Evolutionary conservation across 208 protist species (phyloP), one percentile per base, ranked within the genome.

Genomic region (Leishmania braziliensis): DNA sequence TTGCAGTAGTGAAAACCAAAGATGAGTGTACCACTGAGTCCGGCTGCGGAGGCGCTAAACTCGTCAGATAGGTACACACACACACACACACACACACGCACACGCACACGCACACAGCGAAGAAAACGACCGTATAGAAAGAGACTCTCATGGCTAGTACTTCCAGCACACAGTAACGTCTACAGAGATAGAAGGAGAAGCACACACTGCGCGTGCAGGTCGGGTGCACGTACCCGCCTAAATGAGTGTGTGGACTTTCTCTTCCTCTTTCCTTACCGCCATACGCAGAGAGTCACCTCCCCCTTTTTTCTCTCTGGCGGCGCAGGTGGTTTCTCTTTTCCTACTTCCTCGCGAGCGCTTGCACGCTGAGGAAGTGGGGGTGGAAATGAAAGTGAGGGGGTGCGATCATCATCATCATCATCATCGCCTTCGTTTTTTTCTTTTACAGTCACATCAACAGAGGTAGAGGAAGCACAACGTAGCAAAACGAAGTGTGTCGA

Each of bases 401-500:
- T 63, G 58, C 58, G 26, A 18, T 63, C 58, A 63, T 12, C 58
- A 14, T 14, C 58, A 14, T 14, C 58, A 63, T 63, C 3, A 14
- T 63, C 58, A 29, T 14, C 58, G 26, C 20, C 12, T 50, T 75
- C 51, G 12, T 16, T 36, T 36, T 2, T 36, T 26, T 29, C 36
- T 20, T 36, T 5, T 36, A 48, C 43, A 39, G 36, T 18, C 46
- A 70, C 46, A 33, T 23, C n/a, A 79, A 80, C 66, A 18, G 70
- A 73, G 39, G 68, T 14, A 48, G n/a, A 63, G 65, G 75, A 36
- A 46, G 51, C 26, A 77, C 46, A 70, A 53, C 26, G 58, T 51
- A 3, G 53, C 53, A 77, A 58, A 65, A 70, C 50, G 66, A 84
- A 69, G 29, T 50, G 75, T 54, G 63, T 63, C 10, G 48, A 68